phyloP scores from a whole-genome alignment of 805 yeast genomes.

The Candida peoriensis region DNA sequence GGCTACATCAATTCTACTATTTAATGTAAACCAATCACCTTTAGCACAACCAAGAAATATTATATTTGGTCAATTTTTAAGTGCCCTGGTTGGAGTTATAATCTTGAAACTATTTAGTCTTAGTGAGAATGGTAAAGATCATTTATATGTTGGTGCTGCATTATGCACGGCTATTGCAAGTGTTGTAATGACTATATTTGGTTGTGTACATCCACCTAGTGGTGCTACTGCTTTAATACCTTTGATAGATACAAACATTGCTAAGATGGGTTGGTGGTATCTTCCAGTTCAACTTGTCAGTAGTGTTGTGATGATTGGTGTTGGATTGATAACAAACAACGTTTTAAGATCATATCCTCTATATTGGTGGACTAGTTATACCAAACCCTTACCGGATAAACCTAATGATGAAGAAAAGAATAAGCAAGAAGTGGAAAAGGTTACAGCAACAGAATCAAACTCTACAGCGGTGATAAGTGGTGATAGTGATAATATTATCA shows the following conservation, averaged over 20 bases:
- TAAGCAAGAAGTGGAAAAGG: not conserved
- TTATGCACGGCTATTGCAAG: slow-evolving; percentile 50
- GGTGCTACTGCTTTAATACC: slow-evolving; percentile 68
- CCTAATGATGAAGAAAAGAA: slow-evolving; percentile 6
- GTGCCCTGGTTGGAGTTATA: slow-evolving; percentile 50
- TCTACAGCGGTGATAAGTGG: no score
- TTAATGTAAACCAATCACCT: slow-evolving; percentile 51
- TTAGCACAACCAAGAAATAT: slow-evolving; percentile 62
- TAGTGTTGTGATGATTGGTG: slow-evolving; percentile 40
- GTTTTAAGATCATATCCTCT: slow-evolving; percentile 47
- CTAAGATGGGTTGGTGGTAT: slow-evolving; percentile 61
- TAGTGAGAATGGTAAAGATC: slow-evolving; percentile 34
- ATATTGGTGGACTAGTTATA: slow-evolving; percentile 48
- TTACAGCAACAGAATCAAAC: not conserved
- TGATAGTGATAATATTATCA: not conserved
- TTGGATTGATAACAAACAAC: slow-evolving; percentile 52
- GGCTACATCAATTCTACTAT: slow-evolving; percentile 57
- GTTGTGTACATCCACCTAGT: slow-evolving; percentile 66
- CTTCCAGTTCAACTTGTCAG: slow-evolving; percentile 50
- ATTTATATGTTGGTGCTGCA: slow-evolving; percentile 56
- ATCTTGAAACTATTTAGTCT: slow-evolving; percentile 49
- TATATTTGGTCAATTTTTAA: slow-evolving; percentile 48
- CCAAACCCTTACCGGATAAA: slow-evolving; percentile 1
- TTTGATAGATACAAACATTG: slow-evolving; percentile 37
- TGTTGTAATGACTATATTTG: slow-evolving; percentile 46